Conservation (phyloP, 2,329 filamentous ascomycete genomes). For the Leptosphaerulina australis region DNA sequence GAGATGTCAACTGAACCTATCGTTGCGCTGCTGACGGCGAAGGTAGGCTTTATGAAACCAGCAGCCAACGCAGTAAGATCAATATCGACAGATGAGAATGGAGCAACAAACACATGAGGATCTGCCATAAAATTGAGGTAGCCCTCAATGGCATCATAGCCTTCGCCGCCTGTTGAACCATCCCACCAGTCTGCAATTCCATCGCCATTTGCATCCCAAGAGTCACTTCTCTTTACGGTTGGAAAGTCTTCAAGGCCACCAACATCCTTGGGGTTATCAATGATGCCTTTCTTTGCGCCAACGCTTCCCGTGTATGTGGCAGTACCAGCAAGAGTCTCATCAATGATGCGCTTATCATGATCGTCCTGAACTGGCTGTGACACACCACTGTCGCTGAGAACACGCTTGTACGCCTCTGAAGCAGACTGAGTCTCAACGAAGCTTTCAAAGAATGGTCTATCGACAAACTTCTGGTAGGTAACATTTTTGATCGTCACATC, state of each 20-base stretch:
- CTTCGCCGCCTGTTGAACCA: conserved; percentile 40
- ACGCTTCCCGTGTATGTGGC: conserved; percentile 40
- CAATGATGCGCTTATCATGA: conserved; percentile 45
- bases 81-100: conserved; percentile 28
- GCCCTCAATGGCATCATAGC: conserved; percentile 43
- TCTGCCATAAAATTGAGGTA: conserved; percentile 49
- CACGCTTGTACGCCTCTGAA: conserved; percentile 46
- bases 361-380: conserved; percentile 40
- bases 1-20: conserved; percentile 10
- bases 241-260: conserved; percentile 47
- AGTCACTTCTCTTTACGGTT: conserved; percentile 23
- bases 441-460: conserved; percentile 38
- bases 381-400: conserved; percentile 43
- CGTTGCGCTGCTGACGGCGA: conserved; percentile 18
- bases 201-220: conserved; percentile 45
- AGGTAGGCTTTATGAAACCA: conserved; percentile 21
- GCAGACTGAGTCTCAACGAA: conserved; percentile 39
- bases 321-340: conserved; percentile 40
- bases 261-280: conserved; percentile 43
- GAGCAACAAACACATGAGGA: conserved; percentile 40
- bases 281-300: conserved; percentile 40
- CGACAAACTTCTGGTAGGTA: conserved; percentile 41
- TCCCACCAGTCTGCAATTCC: conserved; percentile 49
- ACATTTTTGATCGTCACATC: conserved; percentile 36
- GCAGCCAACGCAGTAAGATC: conserved; percentile 30